Evolutionary conservation across 2,329 filamentous ascomycete genomes (phyloP), one percentile per base, ranked within the genome.

Genomic region (Coccinonectria pachysandricola): DNA sequence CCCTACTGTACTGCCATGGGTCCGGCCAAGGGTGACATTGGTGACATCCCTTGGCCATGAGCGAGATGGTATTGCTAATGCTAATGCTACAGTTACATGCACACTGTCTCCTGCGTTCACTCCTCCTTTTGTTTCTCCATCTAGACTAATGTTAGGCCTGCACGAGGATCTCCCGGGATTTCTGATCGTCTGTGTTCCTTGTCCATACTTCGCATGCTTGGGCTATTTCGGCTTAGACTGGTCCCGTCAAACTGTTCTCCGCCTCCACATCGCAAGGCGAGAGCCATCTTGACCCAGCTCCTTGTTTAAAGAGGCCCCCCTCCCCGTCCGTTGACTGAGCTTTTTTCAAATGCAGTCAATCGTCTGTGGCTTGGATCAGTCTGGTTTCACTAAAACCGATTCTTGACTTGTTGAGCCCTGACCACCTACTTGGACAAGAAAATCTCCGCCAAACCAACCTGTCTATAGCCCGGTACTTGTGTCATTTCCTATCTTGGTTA

Each of bases 401-500:
- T 33, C 35, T 35, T 46, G 35, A 40, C 40, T 35, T 42, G 40
- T 42, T 37, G 28, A 46, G 40, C 40, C 39, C 33, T 36, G 42
- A 40, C 40, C 28, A 39, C 33, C 36, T 28, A 19, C 17, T 10
- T 10, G 7, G 7, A 7, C 10, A 19, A 34, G 37, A 46, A 45
- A 44, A 39, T 45, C 41, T 38, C 41, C 39, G 43, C 37, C 37
- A 35, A 40, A 35, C n/a, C n/a, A n/a, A n/a, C n/a, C 36, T 42
- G 31, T 30, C 37, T 35, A 37, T 30, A 30, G 36, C 34, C 39
- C 35, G 17, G 10, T 40, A 16, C 27, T 48, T 50, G 49, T 52
- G 42, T 45, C 48, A 56, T 55, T 56, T 47, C 53, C 52, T 45
- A 44, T 54, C 56, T 47, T 46, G 56, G 55, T 40, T n/a, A n/a